Percentiles rank a stretch among this genome's conserved stretches.
Evolutionary conservation across 2,329 filamentous ascomycete genomes (phyloP).

Genomic region (Cytospora paraplurivora): DNA sequence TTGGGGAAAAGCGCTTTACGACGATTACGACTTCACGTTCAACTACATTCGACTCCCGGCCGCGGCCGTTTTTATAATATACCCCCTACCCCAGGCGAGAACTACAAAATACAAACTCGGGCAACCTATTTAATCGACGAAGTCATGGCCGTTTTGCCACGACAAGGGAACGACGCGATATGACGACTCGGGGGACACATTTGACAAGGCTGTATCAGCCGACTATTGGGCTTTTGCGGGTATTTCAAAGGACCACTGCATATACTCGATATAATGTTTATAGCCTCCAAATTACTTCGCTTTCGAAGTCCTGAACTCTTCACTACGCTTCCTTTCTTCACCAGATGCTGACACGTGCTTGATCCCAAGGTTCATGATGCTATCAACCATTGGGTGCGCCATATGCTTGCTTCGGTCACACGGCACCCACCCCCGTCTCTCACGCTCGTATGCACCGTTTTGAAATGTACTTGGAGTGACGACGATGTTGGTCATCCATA

Average conservation of each 20-base stretch:
- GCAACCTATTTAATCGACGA: neutral
- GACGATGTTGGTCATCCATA: too few species aligned
- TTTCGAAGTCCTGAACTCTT: constrained; percentile 21
- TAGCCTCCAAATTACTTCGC: constrained; percentile 20
- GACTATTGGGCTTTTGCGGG: constrained; percentile 9
- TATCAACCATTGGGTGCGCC: neutral
- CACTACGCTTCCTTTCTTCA: constrained; percentile 1
- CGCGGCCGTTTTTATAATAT: constrained; percentile 7
- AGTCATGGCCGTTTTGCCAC: neutral
- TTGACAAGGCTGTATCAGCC: neutral
- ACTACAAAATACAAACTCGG: neutral
- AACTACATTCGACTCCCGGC: constrained; percentile 12
- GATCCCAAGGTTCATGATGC: constrained; percentile 4
- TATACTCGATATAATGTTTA: constrained; percentile 17
- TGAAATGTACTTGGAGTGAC: neutral
- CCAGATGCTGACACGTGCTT: constrained; percentile 7
- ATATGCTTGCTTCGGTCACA: neutral
- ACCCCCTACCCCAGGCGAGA: neutral
- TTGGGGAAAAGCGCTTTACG: constrained; percentile 28
- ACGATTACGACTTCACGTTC: constrained; percentile 27
- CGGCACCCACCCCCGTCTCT: neutral
- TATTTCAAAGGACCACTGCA: constrained; percentile 3
- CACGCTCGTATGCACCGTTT: neutral
- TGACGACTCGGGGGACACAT: neutral
- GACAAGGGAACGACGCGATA: neutral